phyloP scores from a whole-genome alignment of 768 basidiomycete species.

The Sporobolomyces phaffii region DNA sequence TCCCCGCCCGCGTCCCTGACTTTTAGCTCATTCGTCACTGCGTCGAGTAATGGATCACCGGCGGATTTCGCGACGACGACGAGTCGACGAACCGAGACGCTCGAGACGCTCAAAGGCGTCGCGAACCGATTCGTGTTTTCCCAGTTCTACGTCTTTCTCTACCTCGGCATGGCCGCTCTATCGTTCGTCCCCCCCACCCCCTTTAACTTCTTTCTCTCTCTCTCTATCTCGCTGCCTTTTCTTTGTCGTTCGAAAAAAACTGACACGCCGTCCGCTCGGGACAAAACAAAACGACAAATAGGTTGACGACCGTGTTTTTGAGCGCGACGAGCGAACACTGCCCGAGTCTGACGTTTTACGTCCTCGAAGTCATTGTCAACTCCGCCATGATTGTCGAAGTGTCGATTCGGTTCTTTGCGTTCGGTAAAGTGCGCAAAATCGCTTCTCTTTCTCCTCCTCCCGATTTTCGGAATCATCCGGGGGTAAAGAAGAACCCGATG shows the following conservation, averaged over 20 bases:
- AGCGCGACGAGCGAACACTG: conserved; percentile 67
- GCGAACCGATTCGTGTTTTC: conserved; percentile 88
- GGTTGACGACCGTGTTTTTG: conserved; percentile 71
- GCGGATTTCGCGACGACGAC: not conserved
- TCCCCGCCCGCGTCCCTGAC: no score
- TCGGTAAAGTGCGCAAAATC: conserved; percentile 67
- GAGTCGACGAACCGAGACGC: not conserved
- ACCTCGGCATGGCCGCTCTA: conserved; percentile 79
- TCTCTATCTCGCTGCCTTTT: not conserved
- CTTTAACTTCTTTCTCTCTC: conserved; percentile 10
- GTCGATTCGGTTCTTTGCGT: conserved; percentile 79
- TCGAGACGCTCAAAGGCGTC: conserved; percentile 72
- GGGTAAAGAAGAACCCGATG: no score
- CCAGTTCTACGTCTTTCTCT: conserved; percentile 70
- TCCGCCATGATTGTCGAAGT: conserved; percentile 88
- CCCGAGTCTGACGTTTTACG: conserved; percentile 78
- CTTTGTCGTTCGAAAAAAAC: no score
- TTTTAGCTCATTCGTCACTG: no score
- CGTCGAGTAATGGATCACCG: no score
- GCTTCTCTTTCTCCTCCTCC: not conserved
- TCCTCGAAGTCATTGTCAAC: conserved; percentile 83
- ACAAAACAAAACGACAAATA: not conserved
- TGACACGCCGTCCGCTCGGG: no score
- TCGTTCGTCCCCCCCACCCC: conserved; percentile 51
- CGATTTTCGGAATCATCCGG: no score